Evolutionary conservation across 1,284 basidiomycete species (phyloP).

Genomic region (Papiliotrema terrestris): DNA sequence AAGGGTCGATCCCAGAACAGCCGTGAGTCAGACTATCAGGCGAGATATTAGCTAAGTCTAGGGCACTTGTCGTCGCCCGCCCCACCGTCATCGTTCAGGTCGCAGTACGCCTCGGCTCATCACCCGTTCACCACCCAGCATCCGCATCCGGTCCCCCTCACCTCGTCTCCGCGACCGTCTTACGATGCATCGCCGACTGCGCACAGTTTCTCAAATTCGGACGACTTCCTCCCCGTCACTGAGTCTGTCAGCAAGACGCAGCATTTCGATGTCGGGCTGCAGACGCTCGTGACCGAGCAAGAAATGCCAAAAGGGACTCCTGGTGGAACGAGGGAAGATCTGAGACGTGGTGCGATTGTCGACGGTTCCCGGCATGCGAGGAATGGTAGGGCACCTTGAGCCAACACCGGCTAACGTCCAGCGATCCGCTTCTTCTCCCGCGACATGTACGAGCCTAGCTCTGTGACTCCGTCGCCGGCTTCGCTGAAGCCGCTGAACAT

Average conservation of each 20-base stretch:
- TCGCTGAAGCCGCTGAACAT: neutral
- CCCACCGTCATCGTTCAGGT: neutral
- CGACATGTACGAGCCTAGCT: conserved; percentile 21
- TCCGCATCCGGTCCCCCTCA: conserved; percentile 24
- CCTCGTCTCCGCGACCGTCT: conserved; percentile 4
- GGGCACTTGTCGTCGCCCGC: conserved; percentile 11
- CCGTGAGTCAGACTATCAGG: neutral
- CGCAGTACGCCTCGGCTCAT: conserved; percentile 1
- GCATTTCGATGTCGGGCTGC: conserved; percentile 15
- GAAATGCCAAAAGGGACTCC: conserved; percentile 24
- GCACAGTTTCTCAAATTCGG: conserved; percentile 4
- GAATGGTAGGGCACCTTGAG: conserved; percentile 13
- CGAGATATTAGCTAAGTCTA: neutral
- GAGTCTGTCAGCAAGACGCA: neutral
- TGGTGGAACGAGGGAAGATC: conserved; percentile 20
- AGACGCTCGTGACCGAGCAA: conserved; percentile 14
- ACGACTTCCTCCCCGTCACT: conserved; percentile 12
- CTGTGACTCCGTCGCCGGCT: conserved; percentile 8
- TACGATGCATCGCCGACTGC: conserved; percentile 11
- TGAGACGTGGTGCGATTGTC: conserved; percentile 13
- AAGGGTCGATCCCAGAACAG: neutral
- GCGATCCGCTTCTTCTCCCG: conserved; percentile 33
- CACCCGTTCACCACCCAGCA: conserved; percentile 21
- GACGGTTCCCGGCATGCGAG: conserved; percentile 22
- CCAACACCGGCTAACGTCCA: conserved; percentile 6